Base-by-base conservation (phyloP, 75 land plant genomes). In the Azolla pinnata region DNA sequence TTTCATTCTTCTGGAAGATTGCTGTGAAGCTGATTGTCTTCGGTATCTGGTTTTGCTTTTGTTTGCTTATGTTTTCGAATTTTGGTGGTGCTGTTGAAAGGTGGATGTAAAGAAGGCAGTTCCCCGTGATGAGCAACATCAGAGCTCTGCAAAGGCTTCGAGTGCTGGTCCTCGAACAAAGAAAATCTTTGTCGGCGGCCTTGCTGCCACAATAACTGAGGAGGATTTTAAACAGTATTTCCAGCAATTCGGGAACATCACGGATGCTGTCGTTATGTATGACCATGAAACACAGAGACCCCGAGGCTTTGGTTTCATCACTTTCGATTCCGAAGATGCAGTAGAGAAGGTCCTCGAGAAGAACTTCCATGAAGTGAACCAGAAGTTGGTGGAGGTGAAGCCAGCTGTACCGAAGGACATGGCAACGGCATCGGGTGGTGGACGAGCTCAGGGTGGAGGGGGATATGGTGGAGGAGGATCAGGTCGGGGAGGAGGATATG, bases 231-330 rank as follows among this genome's bases (percentile, higher is more conserved):
- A 80, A 59, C 70, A 81, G 60, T 90, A 90, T 71, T 90, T 90
- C 61, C 82, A 83, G 62, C 74, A 75, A 60, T 90, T 78, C 72
- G 96, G 96, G 12, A 71, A 56, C 66, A 89, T 87, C 21, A 90
- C 91, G 47, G 96, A 90, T 78, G 90, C 83, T 42, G 96, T 89
- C 26, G 80, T 89, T 26, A 89, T 89, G 96, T 83, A 85, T 80
- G 91, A 90, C 71, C 96, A 90, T 68, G 79, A 42, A 38, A 90
- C 96, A 32, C 81, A 83, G 46, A 71, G 96, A 10, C 92, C 96
- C 48, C 76, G 96, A 17, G 96, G 96, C 28, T 90, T 90, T 83
- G 96, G 96, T 23, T 90, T 90, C 70, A 74, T 87, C 45, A 78
- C 92, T 5, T 90, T 87, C 70, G 96, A 90, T 57, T 53, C 73